These are phyloP conservation scores for Rosa persica DNA, from an alignment of 306 rosid species.

Conservation along the genomic window DNA sequence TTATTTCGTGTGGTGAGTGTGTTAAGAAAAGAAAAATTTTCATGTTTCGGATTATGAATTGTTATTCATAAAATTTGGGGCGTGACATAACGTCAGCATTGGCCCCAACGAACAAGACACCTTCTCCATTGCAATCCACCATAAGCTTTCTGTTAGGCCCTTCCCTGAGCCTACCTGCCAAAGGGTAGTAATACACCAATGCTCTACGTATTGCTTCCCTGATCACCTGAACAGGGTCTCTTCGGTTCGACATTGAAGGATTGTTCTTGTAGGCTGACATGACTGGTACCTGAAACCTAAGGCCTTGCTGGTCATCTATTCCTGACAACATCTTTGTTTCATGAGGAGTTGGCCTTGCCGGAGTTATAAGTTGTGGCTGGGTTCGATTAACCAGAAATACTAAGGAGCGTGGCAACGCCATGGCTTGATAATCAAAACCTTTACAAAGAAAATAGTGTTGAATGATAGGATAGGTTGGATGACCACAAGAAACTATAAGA, in stretches of 20 bases:
- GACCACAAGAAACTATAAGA: too few species aligned
- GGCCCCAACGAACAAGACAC: constrained; percentile 28
- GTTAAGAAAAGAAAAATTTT: too few species aligned
- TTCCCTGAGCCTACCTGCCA: constrained; percentile 38
- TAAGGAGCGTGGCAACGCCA: not conserved
- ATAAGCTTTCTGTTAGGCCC: constrained; percentile 18
- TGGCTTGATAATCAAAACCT: not conserved
- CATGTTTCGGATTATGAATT: too few species aligned
- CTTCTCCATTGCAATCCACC: constrained; percentile 36
- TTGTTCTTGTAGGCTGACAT: constrained; percentile 13
- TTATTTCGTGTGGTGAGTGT: too few species aligned
- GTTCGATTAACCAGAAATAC: constrained; percentile 10
- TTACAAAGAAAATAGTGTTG: not conserved
- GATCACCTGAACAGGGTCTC: constrained; percentile 5
- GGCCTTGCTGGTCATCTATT: constrained; percentile 32
- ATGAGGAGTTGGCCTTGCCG: constrained; percentile 25
- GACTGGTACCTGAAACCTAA: constrained; percentile 1
- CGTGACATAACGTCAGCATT: constrained; percentile 15
- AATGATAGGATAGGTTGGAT: not conserved
- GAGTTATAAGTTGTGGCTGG: constrained; percentile 20
- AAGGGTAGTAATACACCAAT: constrained; percentile 35
- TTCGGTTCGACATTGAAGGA: not conserved
- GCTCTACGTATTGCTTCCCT: constrained; percentile 26
- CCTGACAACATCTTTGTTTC: constrained; percentile 32
- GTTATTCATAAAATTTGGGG: too few species aligned